Evolutionary conservation across 768 basidiomycete genomes (phyloP).

Genomic region (Xanthoconium purpureum): DNA sequence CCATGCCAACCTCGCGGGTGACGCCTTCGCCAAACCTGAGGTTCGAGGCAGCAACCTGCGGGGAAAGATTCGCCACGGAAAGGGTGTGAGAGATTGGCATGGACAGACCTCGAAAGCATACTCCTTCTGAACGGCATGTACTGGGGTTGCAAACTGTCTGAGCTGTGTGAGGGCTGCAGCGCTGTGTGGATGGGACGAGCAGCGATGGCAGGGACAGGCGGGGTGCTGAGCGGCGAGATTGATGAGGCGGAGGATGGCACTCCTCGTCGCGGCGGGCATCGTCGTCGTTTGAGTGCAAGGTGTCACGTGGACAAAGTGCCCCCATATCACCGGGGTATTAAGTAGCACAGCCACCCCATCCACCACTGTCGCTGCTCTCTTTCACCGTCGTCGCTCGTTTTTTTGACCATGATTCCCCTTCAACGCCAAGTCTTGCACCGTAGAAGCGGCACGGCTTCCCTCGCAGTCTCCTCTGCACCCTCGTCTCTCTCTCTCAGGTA

Average conservation of each 20-base stretch:
- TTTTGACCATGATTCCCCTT: slow-evolving; percentile 40
- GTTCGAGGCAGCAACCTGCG: slow-evolving; percentile 76
- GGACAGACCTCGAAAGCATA: slow-evolving; percentile 91
- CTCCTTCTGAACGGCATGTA: slow-evolving; percentile 71
- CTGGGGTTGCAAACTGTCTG: slow-evolving; percentile 75
- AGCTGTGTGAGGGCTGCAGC: slow-evolving; percentile 51
- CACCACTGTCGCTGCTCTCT: neutral
- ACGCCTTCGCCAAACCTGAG: slow-evolving; percentile 89
- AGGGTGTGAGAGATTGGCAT: neutral
- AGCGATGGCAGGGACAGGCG: slow-evolving; percentile 77
- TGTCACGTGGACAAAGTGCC: slow-evolving; percentile 6
- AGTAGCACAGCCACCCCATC: slow-evolving; percentile 16
- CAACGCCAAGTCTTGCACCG: slow-evolving; percentile 39
- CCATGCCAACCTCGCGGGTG: slow-evolving; percentile 89
- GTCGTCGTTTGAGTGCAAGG: neutral
- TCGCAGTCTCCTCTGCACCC: slow-evolving; percentile 25
- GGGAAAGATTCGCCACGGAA: neutral
- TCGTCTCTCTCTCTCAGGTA: slow-evolving; percentile 25
- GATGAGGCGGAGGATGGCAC: slow-evolving; percentile 69
- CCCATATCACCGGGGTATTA: neutral
- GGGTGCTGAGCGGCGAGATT: slow-evolving; percentile 65
- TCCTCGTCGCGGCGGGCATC: slow-evolving; percentile 51
- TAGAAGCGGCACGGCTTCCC: slow-evolving; percentile 33
- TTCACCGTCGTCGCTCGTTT: slow-evolving; percentile 3
- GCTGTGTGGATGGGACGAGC: slow-evolving; percentile 42